A percentile compares a stretch with the other conserved stretches of the same genome.
These are phyloP conservation scores for Hymenoscyphus scutula DNA, from an alignment of 2,329 filamentous ascomycete species.

Conservation along the genomic window DNA sequence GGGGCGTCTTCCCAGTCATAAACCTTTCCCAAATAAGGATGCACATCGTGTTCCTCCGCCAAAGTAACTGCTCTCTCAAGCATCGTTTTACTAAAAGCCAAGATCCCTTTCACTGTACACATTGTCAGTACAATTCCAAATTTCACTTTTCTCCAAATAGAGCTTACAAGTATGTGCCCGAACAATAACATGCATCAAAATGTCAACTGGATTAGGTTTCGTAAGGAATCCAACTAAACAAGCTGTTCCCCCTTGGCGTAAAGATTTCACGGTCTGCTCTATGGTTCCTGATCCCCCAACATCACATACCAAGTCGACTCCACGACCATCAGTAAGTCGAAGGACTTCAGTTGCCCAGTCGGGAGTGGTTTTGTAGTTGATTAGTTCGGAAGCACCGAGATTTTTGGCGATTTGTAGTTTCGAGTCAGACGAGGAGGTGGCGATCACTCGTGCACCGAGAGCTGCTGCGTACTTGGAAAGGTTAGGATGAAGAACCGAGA, in stretches of 20 bases:
- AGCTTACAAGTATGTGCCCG: constrained; percentile 69
- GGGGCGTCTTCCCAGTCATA: constrained; percentile 72
- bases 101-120: constrained; percentile 66
- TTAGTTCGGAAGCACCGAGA: constrained; percentile 20
- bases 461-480: constrained; percentile 36
- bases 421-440: constrained; percentile 20
- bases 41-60: constrained; percentile 71
- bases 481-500: background rate
- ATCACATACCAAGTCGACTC: constrained; percentile 63
- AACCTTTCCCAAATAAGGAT: constrained; percentile 72
- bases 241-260: constrained; percentile 46
- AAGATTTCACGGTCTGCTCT: constrained; percentile 48
- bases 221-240: constrained; percentile 44
- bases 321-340: constrained; percentile 46
- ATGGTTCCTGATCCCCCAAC: constrained; percentile 65
- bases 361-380: constrained; percentile 42
- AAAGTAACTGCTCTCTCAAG: constrained; percentile 68
- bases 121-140: constrained; percentile 40
- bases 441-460: constrained; percentile 39
- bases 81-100: constrained; percentile 71
- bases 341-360: constrained; percentile 60
- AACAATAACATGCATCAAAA: constrained; percentile 48
- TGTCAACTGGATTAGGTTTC: constrained; percentile 25
- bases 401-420: constrained; percentile 19
- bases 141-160: constrained; percentile 76